Conservation (phyloP, 2,329 filamentous ascomycete genomes). For the Fusarium compactum region DNA sequence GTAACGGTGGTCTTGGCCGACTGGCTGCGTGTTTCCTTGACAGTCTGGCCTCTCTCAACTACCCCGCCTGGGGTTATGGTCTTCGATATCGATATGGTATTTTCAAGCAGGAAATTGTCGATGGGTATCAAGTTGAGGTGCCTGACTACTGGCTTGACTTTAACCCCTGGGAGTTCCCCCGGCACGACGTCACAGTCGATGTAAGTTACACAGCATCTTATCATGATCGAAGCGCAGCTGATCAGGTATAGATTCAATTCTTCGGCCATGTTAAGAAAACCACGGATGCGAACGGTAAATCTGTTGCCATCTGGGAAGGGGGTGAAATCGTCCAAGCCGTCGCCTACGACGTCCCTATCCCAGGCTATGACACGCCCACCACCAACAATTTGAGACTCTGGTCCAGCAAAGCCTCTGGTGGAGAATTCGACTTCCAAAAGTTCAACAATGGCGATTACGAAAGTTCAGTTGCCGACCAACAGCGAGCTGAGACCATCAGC, state of each 20-base stretch:
- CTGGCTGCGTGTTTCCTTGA: constrained; percentile 97
- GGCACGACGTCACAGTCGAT: constrained; percentile 94
- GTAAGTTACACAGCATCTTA: constrained; percentile 55
- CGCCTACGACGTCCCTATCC: constrained; percentile 92
- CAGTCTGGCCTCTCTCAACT: constrained; percentile 93
- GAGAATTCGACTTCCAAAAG: constrained; percentile 99
- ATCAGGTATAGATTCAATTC: constrained; percentile 80
- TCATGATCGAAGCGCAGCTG: constrained; percentile 9
- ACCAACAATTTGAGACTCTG: constrained; percentile 98
- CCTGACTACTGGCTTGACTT: constrained; percentile 99
- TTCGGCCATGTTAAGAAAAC: constrained; percentile 85
- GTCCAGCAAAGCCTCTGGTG: constrained; percentile 97
- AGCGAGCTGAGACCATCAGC: constrained; percentile 98
- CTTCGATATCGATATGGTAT: constrained; percentile 96
- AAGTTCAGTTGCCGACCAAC: constrained; percentile 96
- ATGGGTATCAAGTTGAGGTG: constrained; percentile 97
- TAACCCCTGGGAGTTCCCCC: constrained; percentile 98
- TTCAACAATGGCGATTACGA: constrained; percentile 99
- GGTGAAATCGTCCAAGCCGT: constrained; percentile 93
- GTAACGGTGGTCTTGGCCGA: constrained; percentile 94
- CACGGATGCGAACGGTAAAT: constrained; percentile 81
- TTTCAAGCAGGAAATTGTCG: constrained; percentile 99
- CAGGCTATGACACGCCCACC: constrained; percentile 87
- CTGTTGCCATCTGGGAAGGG: constrained; percentile 83
- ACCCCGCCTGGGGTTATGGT: constrained; percentile 96